Evolutionary conservation across 1,284 basidiomycete species (phyloP), one percentile per base, ranked within the genome.

Genomic region (Pascua guehoae): DNA sequence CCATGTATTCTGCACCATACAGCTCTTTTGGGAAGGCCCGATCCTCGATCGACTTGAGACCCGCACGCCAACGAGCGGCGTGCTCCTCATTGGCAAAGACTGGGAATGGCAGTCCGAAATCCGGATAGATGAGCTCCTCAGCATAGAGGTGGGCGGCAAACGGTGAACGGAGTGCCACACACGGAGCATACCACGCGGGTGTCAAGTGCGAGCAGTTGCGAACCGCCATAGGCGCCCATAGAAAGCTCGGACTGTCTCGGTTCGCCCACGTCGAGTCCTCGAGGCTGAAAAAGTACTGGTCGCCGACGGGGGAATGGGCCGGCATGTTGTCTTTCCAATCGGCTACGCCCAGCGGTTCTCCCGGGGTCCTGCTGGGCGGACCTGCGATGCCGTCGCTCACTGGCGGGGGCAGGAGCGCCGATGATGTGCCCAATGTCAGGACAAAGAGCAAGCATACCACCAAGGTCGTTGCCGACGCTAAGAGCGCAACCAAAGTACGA

Each of bases 231-330:
- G 74, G 70, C 18, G 59, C 76, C 12, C 64, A 80, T 47, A 79
- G 79, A 65, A 91, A 90, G 74, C 91, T 91, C 17, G 88, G 88
- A 15, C 89, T 88, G 2, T 91, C 82, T 71, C 68, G 83, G 54
- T 83, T 84, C 18, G 56, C 70, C 24, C 77, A 80, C 36, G 75
- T 91, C 9, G 78, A 90, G 42, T 65, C 67, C 44, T 83, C 82
- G 9, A 80, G 47, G 14, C 82, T 4, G 80, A 32, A 32, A 32
- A 32, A 32, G 24, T 32, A 32, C 24, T 32, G 24, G 24, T 32
- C 24, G 24, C 24, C 24, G 4, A 32, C 24, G 24, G 24, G 24
- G 24, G 24, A 32, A 32, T 32, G 24, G 24, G 24, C 24, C 24
- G 24, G 24, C 24, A 32, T 32, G 24, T 32, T 32, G 24, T 32